A percentile compares a stretch with the other conserved stretches of the same genome.
phyloP scores from a whole-genome alignment of 2,329 filamentous ascomycete species.

The Xylariaceae sp. region DNA sequence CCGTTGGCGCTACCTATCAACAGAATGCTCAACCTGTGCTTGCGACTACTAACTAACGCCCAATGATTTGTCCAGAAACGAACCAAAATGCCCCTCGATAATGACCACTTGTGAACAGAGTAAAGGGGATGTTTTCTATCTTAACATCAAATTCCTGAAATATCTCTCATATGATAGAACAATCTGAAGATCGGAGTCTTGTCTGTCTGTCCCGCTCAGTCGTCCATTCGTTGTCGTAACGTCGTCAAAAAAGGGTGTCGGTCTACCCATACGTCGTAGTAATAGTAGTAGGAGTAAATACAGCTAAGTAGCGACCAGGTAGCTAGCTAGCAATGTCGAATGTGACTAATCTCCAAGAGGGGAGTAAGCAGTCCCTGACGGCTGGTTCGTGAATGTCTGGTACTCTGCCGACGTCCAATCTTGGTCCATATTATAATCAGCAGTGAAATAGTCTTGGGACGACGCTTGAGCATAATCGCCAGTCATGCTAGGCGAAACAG shows the following conservation, averaged over 20 bases:
- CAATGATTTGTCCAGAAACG: slow-evolving; percentile 4
- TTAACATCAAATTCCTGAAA: slow-evolving; percentile 13
- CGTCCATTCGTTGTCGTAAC: slow-evolving; percentile 28
- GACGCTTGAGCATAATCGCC: slow-evolving; percentile 49
- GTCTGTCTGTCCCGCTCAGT: not conserved
- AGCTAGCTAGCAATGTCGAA: not conserved
- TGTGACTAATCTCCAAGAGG: not conserved
- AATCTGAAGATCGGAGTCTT: slow-evolving; percentile 20
- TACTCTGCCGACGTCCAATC: slow-evolving; percentile 25
- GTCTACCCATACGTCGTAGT: not conserved
- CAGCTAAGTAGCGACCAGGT: not conserved
- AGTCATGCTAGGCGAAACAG: slow-evolving; percentile 45
- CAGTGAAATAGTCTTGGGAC: slow-evolving; percentile 42
- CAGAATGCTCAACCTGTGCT: not conserved
- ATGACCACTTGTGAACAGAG: slow-evolving; percentile 13
- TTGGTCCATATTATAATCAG: slow-evolving; percentile 29
- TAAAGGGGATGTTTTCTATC: slow-evolving; percentile 17
- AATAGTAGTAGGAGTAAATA: not conserved
- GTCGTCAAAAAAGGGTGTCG: slow-evolving; percentile 22
- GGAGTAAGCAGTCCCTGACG: slow-evolving; percentile 1
- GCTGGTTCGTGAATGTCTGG: slow-evolving; percentile 21
- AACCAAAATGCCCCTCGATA: slow-evolving; percentile 7
- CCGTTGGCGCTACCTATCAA: not conserved
- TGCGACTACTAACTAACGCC: slow-evolving; percentile 10
- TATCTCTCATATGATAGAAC: slow-evolving; percentile 13